phyloP scores from a whole-genome alignment of 306 rosid species.

The Prunus armeniaca region DNA sequence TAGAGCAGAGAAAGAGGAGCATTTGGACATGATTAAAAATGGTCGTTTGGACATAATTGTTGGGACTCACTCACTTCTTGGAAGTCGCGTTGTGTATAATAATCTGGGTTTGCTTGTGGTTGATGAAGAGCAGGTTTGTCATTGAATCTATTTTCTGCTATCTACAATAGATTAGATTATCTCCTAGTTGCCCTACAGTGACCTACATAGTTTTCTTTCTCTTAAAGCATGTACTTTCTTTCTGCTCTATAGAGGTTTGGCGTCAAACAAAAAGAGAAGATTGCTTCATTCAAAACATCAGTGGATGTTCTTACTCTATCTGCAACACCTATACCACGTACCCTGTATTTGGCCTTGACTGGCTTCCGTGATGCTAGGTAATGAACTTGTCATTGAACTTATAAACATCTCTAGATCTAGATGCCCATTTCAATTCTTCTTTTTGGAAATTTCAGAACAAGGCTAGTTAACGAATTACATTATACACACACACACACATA shows the following conservation, averaged over 20 bases:
- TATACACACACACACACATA: background rate
- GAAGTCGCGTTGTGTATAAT: constrained; percentile 81
- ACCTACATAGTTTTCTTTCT: constrained; percentile 7
- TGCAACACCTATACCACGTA: constrained; percentile 94
- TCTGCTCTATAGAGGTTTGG: constrained; percentile 77
- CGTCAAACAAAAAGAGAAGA: constrained; percentile 93
- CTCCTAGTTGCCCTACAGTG: constrained; percentile 15
- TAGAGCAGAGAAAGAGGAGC: constrained; percentile 69
- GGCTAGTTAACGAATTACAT: background rate
- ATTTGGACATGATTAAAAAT: constrained; percentile 66
- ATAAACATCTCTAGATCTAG: background rate
- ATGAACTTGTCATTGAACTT: constrained; percentile 17
- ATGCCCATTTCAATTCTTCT: constrained; percentile 7
- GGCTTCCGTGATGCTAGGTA: constrained; percentile 99
- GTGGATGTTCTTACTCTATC: constrained; percentile 92
- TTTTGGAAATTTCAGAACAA: background rate
- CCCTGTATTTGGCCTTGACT: constrained; percentile 92
- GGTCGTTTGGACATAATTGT: constrained; percentile 79
- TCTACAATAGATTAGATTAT: constrained; percentile 20
- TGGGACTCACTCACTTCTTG: constrained; percentile 97
- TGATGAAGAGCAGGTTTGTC: constrained; percentile 91
- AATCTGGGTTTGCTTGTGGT: constrained; percentile 92
- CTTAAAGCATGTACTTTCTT: constrained; percentile 20
- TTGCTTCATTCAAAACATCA: constrained; percentile 91
- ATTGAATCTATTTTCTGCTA: constrained; percentile 11